Evolutionary conservation across 371 early-diverging fungal species (phyloP), one percentile per base, ranked within the genome.

Genomic region (Mortierella sp.): DNA sequence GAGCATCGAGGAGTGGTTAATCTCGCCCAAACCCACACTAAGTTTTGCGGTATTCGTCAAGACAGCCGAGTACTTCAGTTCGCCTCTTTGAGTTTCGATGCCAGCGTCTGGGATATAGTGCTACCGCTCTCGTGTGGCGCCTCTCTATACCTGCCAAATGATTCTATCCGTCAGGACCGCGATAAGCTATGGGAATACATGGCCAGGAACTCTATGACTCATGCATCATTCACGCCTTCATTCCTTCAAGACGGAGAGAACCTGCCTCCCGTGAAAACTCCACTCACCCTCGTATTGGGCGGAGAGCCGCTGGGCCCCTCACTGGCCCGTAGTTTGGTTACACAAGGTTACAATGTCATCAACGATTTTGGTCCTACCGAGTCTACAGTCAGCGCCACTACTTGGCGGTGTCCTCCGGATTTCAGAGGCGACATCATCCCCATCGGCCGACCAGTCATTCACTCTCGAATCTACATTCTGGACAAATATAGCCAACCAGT

Each of bases 331-430:
- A 34, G 10, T 10, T 10, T 34, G 34, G 10, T 34, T 10, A 10
- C 34, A 4, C 34, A 34, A 34, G 34, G 10, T 7, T 34, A 34
- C 10, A 34, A 4, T 34, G 10, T 34, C 34, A 34, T 34, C 34
- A 34, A 34, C 10, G 34, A 34, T 10, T 80, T 71, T 58, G 80
- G 80, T 14, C 80, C 80, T 9, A 79, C 72, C 17, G 79, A 67
- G 39, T n/a, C 52, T 0, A 58, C 63, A 1, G 48, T 58, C 41
- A 41, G 12, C 29, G 48, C 54, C n/a, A 57, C 47, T 7, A 22
- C 52, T 10, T 52, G 34, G 34, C 34, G 34, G 7, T 34, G 34
- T 34, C 34, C 34, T 7, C 34, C 24, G 19, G 28, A 40, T 21
- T 12, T 41, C 21, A 41, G 25, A 6, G 13, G 19, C 17, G 25